Evolutionary conservation across 352 stramenopile genomes (phyloP).

Genomic region (Phytopythium kandeliae): DNA sequence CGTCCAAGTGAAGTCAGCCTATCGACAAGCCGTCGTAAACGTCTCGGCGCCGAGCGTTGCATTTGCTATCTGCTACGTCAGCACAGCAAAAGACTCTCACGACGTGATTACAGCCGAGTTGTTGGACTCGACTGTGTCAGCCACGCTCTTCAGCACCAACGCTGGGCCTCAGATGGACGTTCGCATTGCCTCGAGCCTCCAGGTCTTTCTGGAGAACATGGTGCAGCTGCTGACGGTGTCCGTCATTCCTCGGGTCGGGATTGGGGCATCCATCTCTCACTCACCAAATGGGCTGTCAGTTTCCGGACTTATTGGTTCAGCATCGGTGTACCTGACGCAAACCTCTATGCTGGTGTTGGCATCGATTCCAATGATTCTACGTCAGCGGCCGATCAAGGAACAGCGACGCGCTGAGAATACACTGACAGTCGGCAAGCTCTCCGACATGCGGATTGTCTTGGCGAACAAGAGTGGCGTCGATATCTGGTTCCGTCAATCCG

Average conservation of each 20-base stretch:
- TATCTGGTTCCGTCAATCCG: slow-evolving; percentile 64
- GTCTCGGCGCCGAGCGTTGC: slow-evolving; percentile 26
- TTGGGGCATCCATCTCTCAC: slow-evolving; percentile 36
- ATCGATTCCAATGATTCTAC: slow-evolving; percentile 44
- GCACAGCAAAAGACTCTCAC: slow-evolving; percentile 32
- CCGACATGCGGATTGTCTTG: slow-evolving; percentile 54
- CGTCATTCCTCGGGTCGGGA: slow-evolving; percentile 42
- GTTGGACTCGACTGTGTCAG: slow-evolving; percentile 31
- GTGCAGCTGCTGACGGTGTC: slow-evolving; percentile 63
- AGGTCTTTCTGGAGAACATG: slow-evolving; percentile 70
- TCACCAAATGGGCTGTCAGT: slow-evolving; percentile 26
- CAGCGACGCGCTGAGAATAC: neutral
- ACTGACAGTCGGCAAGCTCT: slow-evolving; percentile 22
- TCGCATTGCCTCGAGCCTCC: slow-evolving; percentile 31
- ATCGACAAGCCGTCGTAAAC: slow-evolving; percentile 29
- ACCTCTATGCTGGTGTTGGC: slow-evolving; percentile 62
- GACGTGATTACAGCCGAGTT: slow-evolving; percentile 56
- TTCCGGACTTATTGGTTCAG: slow-evolving; percentile 42
- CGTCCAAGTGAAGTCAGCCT: slow-evolving; percentile 23
- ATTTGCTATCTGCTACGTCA: slow-evolving; percentile 37
- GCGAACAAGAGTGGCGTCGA: slow-evolving; percentile 33
- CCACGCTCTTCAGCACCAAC: slow-evolving; percentile 18
- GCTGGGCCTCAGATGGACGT: slow-evolving; percentile 20
- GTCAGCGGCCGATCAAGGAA: slow-evolving; percentile 4
- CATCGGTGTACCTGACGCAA: slow-evolving; percentile 60